Evolutionary conservation across 2,329 filamentous ascomycete genomes (phyloP), one percentile per base, ranked within the genome.

Genomic region (Aureobasidium sp.): DNA sequence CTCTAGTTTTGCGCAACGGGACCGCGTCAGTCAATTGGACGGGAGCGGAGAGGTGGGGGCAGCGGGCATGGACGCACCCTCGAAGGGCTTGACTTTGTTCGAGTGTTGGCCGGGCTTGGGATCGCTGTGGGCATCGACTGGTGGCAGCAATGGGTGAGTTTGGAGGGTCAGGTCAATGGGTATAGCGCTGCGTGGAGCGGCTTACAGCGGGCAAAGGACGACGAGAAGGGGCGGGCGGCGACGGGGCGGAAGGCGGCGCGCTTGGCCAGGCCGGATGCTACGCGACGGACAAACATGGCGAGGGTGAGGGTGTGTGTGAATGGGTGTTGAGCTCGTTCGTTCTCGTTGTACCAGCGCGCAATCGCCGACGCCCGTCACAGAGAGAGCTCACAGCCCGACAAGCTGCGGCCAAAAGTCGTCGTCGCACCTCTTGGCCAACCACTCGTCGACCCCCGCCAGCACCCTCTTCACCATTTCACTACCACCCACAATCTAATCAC

Each of bases 1-100:
- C 70, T 97, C 94, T 99, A 75, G 68, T 67, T 54, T 60, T 60
- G 47, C 45, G 55, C 42, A 49, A 38, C 21, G 19, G 23, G 23
- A 33, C 33, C 7, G 42, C 21, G 55, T 37, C 29, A 38, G 43
- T 58, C 38, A 55, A 21, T 47, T 19, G 45, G 27, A 35, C 25
- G 19, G 17, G 42, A 15, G 43, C 1, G 10, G 29, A 23, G 27
- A 25, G 31, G 15, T 33, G 11, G 31, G 21, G n/a, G 33, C 31
- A 31, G n/a, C n/a, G 19, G 29, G 33, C n/a, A n/a, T n/a, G n/a
- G 23, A 58, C 55, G 38, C 73, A 79, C 77, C 68, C 60, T 76
- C 73, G 60, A 80, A 73, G 64, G 73, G 75, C 74, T 78, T 79
- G 68, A 74, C 71, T 62, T 69, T 69, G 31, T 70, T 64, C 67